Conservation (phyloP, 805 yeast genomes). For the Myxozyma udenii region DNA sequence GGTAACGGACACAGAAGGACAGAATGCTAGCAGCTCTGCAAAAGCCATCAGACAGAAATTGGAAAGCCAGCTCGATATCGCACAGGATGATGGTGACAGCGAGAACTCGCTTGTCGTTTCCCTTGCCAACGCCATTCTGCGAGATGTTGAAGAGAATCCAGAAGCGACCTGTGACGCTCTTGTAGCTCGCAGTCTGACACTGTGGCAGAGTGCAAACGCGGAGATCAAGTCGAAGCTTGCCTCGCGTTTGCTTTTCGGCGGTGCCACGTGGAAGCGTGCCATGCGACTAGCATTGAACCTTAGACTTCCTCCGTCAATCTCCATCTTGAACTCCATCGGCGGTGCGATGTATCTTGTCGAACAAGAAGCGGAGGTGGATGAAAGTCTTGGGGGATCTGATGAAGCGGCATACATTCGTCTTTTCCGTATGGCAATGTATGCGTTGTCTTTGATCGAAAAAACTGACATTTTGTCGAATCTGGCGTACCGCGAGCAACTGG, state of each 20-base stretch:
- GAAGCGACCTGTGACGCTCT: constrained; percentile 18
- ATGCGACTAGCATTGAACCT: constrained; percentile 6
- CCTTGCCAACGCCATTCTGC: constrained; percentile 16
- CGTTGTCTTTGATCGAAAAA: constrained; percentile 6
- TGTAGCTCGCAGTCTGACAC: constrained; percentile 12
- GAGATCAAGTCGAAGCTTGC: constrained; percentile 15
- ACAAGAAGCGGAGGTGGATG: not conserved
- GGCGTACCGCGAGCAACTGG: constrained; percentile 5
- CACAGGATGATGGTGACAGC: not conserved
- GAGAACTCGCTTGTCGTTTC: constrained; percentile 14
- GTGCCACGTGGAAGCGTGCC: constrained; percentile 1
- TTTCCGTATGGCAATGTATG: constrained; percentile 19
- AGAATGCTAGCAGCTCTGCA: constrained; percentile 7
- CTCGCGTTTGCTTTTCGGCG: constrained; percentile 5
- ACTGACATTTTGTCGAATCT: constrained; percentile 8
- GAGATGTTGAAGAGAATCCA: constrained; percentile 20
- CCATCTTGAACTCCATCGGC: constrained; percentile 19
- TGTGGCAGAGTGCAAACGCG: constrained; percentile 18
- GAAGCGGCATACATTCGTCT: not conserved
- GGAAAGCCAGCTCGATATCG: constrained; percentile 19
- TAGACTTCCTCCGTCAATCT: constrained; percentile 6
- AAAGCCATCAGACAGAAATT: constrained; percentile 15
- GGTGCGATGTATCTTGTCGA: constrained; percentile 18
- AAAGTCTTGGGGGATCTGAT: not conserved
- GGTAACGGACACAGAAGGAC: constrained; percentile 14